These are phyloP conservation scores for Camellia granthamiana DNA, from an alignment of 148 eudicot genomes.

Conservation along the genomic window DNA sequence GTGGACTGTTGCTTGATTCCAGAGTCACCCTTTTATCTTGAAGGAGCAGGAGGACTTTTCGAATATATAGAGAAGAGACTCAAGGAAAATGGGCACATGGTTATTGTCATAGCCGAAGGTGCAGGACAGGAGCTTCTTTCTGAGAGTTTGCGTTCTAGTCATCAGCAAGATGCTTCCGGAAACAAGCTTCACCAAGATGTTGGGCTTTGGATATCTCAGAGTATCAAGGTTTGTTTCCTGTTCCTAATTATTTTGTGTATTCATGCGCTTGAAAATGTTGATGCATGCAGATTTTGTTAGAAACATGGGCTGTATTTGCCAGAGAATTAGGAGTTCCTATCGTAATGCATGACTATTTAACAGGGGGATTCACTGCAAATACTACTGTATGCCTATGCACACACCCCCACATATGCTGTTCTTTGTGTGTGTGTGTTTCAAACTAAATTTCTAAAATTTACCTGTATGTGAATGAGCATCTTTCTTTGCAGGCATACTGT, in stretches of 20 bases:
- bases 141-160: constrained; percentile 35
- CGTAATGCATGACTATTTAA: too few relatives aligned
- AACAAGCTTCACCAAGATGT: constrained; percentile 73
- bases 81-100: constrained; percentile 86
- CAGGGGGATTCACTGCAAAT: too few relatives aligned
- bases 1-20: constrained; percentile 97
- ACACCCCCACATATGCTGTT: too few relatives aligned
- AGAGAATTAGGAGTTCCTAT: too few relatives aligned
- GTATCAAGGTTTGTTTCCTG: constrained; percentile 52
- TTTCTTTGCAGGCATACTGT: too few relatives aligned
- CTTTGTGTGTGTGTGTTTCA: too few relatives aligned
- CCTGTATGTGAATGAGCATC: too few relatives aligned
- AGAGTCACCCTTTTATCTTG: constrained; percentile 80
- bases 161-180: constrained; percentile 73
- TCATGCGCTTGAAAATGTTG: neutral
- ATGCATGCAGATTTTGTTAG: too few relatives aligned
- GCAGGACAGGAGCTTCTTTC: constrained; percentile 61
- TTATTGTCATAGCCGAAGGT: constrained; percentile 91
- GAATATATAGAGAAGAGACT: constrained; percentile 70
- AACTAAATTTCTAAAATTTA: too few relatives aligned
- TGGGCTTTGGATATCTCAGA: constrained; percentile 83
- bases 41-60: constrained; percentile 82
- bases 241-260: neutral
- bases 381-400: too few relatives aligned
- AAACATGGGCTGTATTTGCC: too few relatives aligned